Base-by-base conservation (phyloP, 2,329 filamentous ascomycete species). In the Aspergillus aculeatinus region DNA sequence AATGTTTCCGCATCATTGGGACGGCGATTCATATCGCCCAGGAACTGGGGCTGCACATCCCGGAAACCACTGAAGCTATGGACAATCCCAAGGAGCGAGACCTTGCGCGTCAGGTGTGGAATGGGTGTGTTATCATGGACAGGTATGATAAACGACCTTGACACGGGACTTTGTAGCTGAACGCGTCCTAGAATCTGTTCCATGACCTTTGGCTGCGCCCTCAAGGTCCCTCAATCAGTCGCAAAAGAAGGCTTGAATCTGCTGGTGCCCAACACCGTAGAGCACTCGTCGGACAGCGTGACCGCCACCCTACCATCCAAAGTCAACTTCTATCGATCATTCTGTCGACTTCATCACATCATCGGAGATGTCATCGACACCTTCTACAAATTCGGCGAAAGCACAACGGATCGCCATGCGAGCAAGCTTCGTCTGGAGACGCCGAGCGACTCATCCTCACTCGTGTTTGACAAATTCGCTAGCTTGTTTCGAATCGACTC, bases 141-240 rank as follows among this genome's bases (percentile, higher is more conserved):
- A 35, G 51, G 51, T 52, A 52, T 42, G 51, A 23, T 1, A 42
- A 4, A 23, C 6, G 21, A 14, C 11, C 11, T 1, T 23, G 21
- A 14, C 1, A 5, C 27, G 3, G 2, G 25, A n/a, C 14, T 4
- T 9, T 9, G 4, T 12, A 16, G 9, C 51, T 52, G 12, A 52
- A 29, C 21, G 19, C 31, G 33, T 35, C 4, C n/a, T 23, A 52
- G 51, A 52, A 52, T 52, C n/a, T 52, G 51, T 16, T 35, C 51
- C 51, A 52, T 52, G 51, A 52, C 51, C 14, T 52, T 52, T 10
- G 51, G 51, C 6, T 52, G 51, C n/a, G 29, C 33, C 19, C 51
- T 52, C 11, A 52, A 27, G 11, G 29, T 52, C 5, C 51, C 51
- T 42, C 51, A 35, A 52, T 52, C 33, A 3, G 51, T 52, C 2